phyloP scores from a whole-genome alignment of 2,329 filamentous ascomycete species.

The Cadophora sp. region DNA sequence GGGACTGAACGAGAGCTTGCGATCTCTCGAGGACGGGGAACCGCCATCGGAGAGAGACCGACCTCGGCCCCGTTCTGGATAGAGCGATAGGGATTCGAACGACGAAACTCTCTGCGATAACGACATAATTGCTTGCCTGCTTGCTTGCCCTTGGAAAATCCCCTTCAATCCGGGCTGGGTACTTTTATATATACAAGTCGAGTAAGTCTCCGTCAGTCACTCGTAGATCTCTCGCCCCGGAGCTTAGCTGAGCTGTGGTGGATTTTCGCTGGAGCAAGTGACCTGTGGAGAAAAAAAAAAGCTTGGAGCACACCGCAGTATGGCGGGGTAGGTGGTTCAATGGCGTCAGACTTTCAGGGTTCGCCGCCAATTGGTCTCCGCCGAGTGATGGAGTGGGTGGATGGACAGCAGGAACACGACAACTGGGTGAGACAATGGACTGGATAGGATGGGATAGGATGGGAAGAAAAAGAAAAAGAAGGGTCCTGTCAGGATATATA shows the following conservation, averaged over 20 bases:
- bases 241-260: too few relatives aligned
- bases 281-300: conserved; percentile 17
- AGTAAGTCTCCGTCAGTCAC: neutral
- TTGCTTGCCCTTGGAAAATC: neutral
- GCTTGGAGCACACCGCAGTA: neutral
- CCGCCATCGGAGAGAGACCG: conserved; percentile 31
- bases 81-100: conserved; percentile 36
- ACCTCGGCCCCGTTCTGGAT: conserved; percentile 34
- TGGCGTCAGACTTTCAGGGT: conserved; percentile 8
- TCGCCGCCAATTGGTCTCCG: neutral
- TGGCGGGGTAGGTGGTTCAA: conserved; percentile 12
- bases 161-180: neutral
- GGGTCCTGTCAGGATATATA: neutral
- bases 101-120: conserved; percentile 40
- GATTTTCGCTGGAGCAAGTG: neutral
- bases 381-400: neutral
- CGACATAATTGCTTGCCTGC: conserved; percentile 32
- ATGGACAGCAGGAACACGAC: neutral
- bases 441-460: neutral
- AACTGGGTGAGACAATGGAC: too few relatives aligned
- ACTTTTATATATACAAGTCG: conserved; percentile 8
- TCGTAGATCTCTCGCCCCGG: neutral
- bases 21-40: conserved; percentile 26
- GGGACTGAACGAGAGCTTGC: conserved; percentile 41
- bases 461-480: neutral